phyloP scores from a whole-genome alignment of 1,284 basidiomycete species.

The Porogramme epimiltina region DNA sequence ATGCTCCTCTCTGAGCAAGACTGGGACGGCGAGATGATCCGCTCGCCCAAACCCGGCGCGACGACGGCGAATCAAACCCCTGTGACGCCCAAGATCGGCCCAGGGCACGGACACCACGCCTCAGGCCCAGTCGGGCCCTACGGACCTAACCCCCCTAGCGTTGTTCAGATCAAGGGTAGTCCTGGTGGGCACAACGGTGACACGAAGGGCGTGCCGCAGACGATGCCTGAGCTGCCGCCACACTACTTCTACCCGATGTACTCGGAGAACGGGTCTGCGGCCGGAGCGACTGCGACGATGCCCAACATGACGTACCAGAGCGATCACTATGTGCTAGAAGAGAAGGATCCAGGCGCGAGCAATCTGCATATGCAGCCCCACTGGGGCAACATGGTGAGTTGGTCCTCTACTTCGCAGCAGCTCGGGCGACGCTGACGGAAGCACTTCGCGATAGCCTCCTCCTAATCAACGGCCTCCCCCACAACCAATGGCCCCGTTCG shows the following conservation, averaged over 20 bases:
- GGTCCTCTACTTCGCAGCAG: background rate
- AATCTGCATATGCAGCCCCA: conserved; percentile 21
- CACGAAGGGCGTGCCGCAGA: conserved; percentile 45
- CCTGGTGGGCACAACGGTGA: conserved; percentile 12
- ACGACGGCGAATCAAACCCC: conserved; percentile 16
- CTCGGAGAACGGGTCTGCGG: conserved; percentile 38
- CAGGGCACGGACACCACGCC: conserved; percentile 19
- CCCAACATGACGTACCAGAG: conserved; percentile 51
- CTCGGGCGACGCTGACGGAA: no score
- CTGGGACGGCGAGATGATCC: conserved; percentile 56
- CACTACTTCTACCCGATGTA: conserved; percentile 69
- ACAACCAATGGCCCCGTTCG: conserved; percentile 16
- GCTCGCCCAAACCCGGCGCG: conserved; percentile 19
- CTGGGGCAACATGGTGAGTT: conserved; percentile 29
- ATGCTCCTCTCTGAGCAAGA: conserved; percentile 66
- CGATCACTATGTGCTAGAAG: conserved; percentile 67
- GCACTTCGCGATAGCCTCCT: no score
- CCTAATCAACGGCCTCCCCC: conserved; percentile 10
- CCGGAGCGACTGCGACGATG: conserved; percentile 43
- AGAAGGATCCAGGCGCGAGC: conserved; percentile 43
- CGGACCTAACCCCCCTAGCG: conserved; percentile 9
- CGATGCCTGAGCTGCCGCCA: conserved; percentile 57
- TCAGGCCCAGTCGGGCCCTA: conserved; percentile 18
- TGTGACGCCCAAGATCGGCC: conserved; percentile 29
- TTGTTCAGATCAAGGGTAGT: conserved; percentile 15